phyloP scores from a whole-genome alignment of 2,329 filamentous ascomycete genomes.

The Microdochium paspali region DNA sequence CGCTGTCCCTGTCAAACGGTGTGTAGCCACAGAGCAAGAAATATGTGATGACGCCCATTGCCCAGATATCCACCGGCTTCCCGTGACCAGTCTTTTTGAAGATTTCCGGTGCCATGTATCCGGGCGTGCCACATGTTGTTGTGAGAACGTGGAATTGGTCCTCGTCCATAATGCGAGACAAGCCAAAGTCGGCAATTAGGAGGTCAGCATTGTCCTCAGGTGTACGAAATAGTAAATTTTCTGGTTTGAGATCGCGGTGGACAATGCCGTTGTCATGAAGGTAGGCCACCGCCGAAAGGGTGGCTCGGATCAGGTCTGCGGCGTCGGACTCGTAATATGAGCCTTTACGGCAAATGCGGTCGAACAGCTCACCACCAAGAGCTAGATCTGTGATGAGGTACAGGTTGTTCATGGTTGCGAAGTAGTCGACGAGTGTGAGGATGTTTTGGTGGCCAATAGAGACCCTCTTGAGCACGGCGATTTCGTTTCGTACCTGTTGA shows the following conservation, averaged over 20 bases:
- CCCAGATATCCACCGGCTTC: conserved; percentile 97
- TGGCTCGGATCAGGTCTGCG: conserved; percentile 87
- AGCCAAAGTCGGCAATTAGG: conserved; percentile 91
- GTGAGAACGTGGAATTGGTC: conserved; percentile 97
- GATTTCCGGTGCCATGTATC: conserved; percentile 99
- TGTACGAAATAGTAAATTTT: conserved; percentile 92
- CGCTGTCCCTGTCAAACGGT: conserved; percentile 92
- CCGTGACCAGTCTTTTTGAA: conserved; percentile 98
- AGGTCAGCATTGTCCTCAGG: conserved; percentile 97
- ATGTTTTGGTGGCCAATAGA: conserved; percentile 99
- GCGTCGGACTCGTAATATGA: conserved; percentile 98
- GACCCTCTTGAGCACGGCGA: conserved; percentile 93
- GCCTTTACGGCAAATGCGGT: conserved; percentile 96
- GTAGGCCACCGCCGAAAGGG: conserved; percentile 94
- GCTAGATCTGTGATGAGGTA: conserved; percentile 97
- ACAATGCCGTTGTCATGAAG: conserved; percentile 98
- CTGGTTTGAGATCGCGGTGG: conserved; percentile 93
- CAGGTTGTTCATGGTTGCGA: conserved; percentile 99
- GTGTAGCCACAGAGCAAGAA: conserved; percentile 97
- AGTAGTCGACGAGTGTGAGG: conserved; percentile 94
- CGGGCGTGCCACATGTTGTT: conserved; percentile 93
- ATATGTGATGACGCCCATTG: conserved; percentile 96
- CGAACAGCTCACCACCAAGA: conserved; percentile 91
- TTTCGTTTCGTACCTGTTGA: conserved; percentile 83
- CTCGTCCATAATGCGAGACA: conserved; percentile 97